phyloP scores from a whole-genome alignment of 768 basidiomycete genomes.

The Mycena crocata region DNA sequence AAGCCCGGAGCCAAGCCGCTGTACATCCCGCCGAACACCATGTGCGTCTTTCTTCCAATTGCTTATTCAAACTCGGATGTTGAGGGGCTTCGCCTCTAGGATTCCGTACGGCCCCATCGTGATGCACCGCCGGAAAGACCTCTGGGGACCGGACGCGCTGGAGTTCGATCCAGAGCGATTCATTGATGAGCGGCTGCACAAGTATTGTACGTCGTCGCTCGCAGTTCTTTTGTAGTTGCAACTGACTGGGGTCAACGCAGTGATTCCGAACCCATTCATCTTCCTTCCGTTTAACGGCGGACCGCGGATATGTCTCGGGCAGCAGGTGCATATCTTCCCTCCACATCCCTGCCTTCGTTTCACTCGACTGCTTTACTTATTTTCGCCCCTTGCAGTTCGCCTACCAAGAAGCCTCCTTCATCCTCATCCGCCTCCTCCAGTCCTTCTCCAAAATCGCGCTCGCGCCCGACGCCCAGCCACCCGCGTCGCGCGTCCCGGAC shows the following conservation, averaged over 20 bases:
- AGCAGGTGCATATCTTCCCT: neutral
- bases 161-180: constrained; percentile 55
- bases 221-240: too few relatives aligned
- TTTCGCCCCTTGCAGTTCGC: constrained; percentile 9
- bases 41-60: neutral
- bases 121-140: constrained; percentile 72
- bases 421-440: constrained; percentile 16
- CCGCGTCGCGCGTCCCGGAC: constrained; percentile 2
- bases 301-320: constrained; percentile 18
- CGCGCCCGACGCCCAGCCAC: constrained; percentile 15
- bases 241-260: too few relatives aligned
- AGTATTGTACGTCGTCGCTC: constrained; percentile 34
- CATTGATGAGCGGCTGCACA: constrained; percentile 49
- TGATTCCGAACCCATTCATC: constrained; percentile 54
- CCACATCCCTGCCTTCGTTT: too few relatives aligned
- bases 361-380: too few relatives aligned
- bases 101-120: constrained; percentile 46
- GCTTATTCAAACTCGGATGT: neutral
- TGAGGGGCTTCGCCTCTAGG: constrained; percentile 56
- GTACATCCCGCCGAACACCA: constrained; percentile 1
- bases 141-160: constrained; percentile 64
- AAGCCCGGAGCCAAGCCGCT: neutral
- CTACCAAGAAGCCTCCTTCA: constrained; percentile 11
- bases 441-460: constrained; percentile 2
- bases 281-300: constrained; percentile 56